Evolutionary conservation across 805 yeast species (phyloP).

Genomic region (Metschnikowia amazonensis): DNA sequence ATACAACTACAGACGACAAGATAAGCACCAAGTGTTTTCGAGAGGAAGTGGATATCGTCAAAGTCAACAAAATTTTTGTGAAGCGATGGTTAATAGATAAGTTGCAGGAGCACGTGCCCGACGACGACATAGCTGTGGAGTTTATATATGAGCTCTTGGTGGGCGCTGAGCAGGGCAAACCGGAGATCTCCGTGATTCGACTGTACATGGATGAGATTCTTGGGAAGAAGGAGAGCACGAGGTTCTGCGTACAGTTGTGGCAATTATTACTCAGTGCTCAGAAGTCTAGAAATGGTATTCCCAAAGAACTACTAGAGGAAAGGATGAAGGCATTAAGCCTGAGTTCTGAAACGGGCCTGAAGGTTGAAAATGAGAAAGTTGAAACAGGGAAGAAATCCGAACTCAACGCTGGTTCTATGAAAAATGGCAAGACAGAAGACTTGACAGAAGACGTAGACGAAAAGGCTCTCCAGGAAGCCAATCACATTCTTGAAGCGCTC

Average conservation of each 20-base stretch:
- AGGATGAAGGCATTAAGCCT: conserved; percentile 12
- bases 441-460: too few species aligned
- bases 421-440: too few species aligned
- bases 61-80: conserved; percentile 38
- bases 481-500: conserved; percentile 7
- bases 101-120: conserved; percentile 39
- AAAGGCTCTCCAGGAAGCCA: conserved; percentile 10
- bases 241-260: conserved; percentile 45
- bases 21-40: not conserved
- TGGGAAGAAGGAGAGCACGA: conserved; percentile 35
- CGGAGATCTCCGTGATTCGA: conserved; percentile 40
- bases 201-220: conserved; percentile 45
- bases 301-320: conserved; percentile 28
- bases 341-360: conserved; percentile 6
- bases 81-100: conserved; percentile 37
- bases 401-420: too few species aligned
- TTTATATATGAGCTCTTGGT: conserved; percentile 42
- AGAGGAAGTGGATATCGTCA: conserved; percentile 32
- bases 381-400: not conserved
- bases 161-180: conserved; percentile 25
- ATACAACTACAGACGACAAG: not conserved
- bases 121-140: conserved; percentile 49
- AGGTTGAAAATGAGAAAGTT: too few species aligned
- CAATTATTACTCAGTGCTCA: conserved; percentile 42
- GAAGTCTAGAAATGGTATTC: conserved; percentile 44